Percentiles rank a stretch among this genome's conserved stretches.
Conservation (phyloP, 2,329 filamentous ascomycete genomes). For the Penicillium sp. region DNA sequence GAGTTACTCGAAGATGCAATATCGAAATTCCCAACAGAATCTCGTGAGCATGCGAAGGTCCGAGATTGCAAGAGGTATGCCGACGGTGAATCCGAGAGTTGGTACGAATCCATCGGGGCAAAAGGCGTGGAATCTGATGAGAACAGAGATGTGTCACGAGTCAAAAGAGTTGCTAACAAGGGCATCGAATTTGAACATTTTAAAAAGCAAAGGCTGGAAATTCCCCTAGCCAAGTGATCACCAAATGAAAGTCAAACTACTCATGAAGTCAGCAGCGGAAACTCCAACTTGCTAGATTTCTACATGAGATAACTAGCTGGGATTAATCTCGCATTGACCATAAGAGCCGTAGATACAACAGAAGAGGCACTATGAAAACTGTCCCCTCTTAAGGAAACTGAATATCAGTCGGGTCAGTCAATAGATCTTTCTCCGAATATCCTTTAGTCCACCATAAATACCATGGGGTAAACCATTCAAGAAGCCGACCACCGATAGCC, state of each 20-base stretch:
- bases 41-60: neutral
- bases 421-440: neutral
- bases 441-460: constrained; percentile 3
- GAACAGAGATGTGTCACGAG: neutral
- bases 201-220: neutral
- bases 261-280: neutral
- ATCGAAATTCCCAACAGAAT: neutral
- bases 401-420: constrained; percentile 4
- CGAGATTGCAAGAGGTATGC: neutral
- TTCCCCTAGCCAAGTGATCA: neutral
- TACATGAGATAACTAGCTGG: neutral
- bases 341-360: neutral
- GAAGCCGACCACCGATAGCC: neutral
- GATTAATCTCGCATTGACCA: neutral
- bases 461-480: constrained; percentile 5
- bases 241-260: too few species aligned
- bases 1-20: neutral
- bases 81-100: neutral
- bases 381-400: neutral
- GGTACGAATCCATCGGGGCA: neutral
- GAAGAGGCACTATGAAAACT: neutral
- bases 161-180: neutral
- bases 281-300: neutral
- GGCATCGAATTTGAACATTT: neutral
- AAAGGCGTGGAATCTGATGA: neutral